Evolutionary conservation across 306 rosid genomes (phyloP).

Genomic region (Castanea sativa): DNA sequence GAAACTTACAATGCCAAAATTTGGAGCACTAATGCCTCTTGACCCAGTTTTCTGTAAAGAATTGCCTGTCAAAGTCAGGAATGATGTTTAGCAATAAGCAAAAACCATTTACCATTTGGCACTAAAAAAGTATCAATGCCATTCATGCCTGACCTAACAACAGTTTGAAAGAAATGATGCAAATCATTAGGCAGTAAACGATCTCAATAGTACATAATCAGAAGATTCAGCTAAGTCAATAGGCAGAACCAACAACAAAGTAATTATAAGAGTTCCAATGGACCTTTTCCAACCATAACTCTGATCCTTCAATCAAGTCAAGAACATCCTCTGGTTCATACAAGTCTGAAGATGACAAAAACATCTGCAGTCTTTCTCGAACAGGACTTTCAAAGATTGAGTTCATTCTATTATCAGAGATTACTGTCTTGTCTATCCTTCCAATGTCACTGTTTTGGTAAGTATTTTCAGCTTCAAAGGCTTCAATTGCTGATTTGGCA

Average conservation of each 20-base stretch:
- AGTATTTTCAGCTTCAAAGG: constrained; percentile 45
- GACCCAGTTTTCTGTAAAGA: constrained; percentile 93
- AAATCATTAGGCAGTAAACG: not conserved
- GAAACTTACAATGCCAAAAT: constrained; percentile 91
- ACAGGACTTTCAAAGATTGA: constrained; percentile 69
- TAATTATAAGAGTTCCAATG: constrained; percentile 15
- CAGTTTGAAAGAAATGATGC: not conserved
- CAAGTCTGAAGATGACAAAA: constrained; percentile 85
- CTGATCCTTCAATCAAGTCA: constrained; percentile 90
- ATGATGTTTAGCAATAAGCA: constrained; percentile 1
- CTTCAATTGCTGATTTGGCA: constrained; percentile 80
- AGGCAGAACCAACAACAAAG: constrained; percentile 19
- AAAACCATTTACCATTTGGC: not conserved
- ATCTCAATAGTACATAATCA: constrained; percentile 12
- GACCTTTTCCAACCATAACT: constrained; percentile 95
- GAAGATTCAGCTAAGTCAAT: constrained; percentile 9
- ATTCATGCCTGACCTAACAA: not conserved
- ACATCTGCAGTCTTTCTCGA: constrained; percentile 80
- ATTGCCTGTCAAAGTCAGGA: constrained; percentile 66
- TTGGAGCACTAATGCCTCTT: constrained; percentile 90
- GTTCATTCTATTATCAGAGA: constrained; percentile 26
- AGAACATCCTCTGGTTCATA: constrained; percentile 97
- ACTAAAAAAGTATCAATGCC: not conserved
- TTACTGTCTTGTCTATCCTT: constrained; percentile 28
- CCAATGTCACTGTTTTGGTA: constrained; percentile 43